These are phyloP conservation scores for Pseudonitzschia pungens DNA, from an alignment of 108 stramenopile genomes.

Conservation along the genomic window DNA sequence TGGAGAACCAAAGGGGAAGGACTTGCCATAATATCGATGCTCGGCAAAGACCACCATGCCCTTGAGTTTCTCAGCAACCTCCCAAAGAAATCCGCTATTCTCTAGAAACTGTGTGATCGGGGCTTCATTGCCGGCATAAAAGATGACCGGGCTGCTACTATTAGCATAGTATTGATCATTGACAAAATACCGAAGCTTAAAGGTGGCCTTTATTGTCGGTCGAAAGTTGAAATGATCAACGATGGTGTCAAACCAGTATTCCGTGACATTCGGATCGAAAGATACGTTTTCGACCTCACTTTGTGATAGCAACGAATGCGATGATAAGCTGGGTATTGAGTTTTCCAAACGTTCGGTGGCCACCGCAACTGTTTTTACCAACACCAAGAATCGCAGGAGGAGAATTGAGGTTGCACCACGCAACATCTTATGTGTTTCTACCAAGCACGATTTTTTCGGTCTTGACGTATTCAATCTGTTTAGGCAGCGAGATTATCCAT, in stretches of 20 bases:
- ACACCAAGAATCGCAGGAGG: background rate
- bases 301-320: background rate
- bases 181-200: conserved; percentile 37
- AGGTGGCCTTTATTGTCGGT: conserved; percentile 23
- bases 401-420: background rate
- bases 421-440: background rate
- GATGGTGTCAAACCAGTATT: conserved; percentile 27
- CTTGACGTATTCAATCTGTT: too few species aligned
- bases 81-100: conserved; percentile 69
- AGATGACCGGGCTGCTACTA: conserved; percentile 34
- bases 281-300: background rate
- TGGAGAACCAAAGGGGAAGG: conserved; percentile 19
- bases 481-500: too few species aligned
- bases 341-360: background rate
- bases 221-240: conserved; percentile 43
- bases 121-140: conserved; percentile 74
- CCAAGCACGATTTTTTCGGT: too few species aligned
- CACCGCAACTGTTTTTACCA: background rate
- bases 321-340: background rate
- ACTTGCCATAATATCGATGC: conserved; percentile 71
- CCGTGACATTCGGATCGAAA: conserved; percentile 23
- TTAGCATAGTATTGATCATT: conserved; percentile 32
- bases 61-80: conserved; percentile 44
- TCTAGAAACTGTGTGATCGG: conserved; percentile 65
- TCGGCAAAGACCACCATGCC: conserved; percentile 79